phyloP scores from a whole-genome alignment of 2,329 filamentous ascomycete genomes.

The Diaporthe velutina region DNA sequence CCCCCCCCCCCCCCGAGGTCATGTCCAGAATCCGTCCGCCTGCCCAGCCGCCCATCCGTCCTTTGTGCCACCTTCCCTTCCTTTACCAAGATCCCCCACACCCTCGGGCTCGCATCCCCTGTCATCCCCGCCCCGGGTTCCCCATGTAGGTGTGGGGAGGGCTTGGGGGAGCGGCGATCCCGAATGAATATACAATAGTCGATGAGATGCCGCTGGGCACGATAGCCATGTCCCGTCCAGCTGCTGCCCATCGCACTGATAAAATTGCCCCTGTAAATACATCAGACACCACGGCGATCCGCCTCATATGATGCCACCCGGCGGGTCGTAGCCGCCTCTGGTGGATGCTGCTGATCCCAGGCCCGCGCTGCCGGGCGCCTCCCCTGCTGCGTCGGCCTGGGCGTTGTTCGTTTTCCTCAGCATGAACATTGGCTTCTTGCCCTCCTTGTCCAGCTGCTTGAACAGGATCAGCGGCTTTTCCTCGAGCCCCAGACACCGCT shows the following conservation, averaged over 20 bases:
- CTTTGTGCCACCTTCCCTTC: slow-evolving; percentile 10
- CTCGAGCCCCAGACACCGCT: slow-evolving; percentile 90
- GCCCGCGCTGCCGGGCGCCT: slow-evolving; percentile 67
- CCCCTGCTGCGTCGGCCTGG: slow-evolving; percentile 57
- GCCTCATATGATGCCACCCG: slow-evolving; percentile 69
- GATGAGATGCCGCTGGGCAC: background rate
- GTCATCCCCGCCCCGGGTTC: background rate
- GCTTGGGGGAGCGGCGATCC: background rate
- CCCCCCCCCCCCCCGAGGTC: background rate
- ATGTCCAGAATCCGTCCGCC: slow-evolving; percentile 16
- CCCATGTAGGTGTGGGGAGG: background rate
- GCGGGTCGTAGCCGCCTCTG: slow-evolving; percentile 68
- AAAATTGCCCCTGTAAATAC: background rate
- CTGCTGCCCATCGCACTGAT: background rate
- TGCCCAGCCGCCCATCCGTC: background rate
- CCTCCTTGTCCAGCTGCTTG: slow-evolving; percentile 96
- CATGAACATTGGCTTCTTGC: slow-evolving; percentile 99
- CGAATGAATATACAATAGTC: slow-evolving; percentile 20
- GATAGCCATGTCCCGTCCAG: background rate
- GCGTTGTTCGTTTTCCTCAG: slow-evolving; percentile 76
- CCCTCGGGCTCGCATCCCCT: background rate
- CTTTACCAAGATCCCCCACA: slow-evolving; percentile 4
- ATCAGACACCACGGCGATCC: background rate
- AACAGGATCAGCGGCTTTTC: slow-evolving; percentile 96
- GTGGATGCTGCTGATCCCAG: slow-evolving; percentile 55